A percentile compares a stretch with the other conserved stretches of the same genome.
phyloP scores from a whole-genome alignment of 2,329 filamentous ascomycete species.

The Alternaria incomplexa region DNA sequence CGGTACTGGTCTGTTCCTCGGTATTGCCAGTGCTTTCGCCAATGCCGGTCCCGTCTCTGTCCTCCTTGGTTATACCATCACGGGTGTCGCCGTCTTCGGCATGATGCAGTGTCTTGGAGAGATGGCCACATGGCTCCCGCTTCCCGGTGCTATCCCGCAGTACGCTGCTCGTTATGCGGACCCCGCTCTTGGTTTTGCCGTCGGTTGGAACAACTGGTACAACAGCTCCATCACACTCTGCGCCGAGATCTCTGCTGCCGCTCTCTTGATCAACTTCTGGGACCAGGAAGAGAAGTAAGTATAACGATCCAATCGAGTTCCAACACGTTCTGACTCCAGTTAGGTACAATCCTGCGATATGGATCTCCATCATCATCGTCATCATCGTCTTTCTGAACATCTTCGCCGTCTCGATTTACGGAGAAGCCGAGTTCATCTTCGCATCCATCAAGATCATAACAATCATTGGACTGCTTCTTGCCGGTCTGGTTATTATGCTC shows the following conservation, averaged over 20 bases:
- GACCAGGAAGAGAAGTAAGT: constrained; percentile 32
- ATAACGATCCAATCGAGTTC: too few species aligned
- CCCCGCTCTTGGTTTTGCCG: constrained; percentile 47
- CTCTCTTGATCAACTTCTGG: constrained; percentile 44
- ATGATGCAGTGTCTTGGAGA: constrained; percentile 54
- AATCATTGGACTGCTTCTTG: constrained; percentile 41
- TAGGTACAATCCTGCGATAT: constrained; percentile 31
- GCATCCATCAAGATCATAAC: constrained; percentile 57
- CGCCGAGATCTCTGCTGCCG: constrained; percentile 45
- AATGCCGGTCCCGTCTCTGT: constrained; percentile 44
- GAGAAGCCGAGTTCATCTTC: constrained; percentile 58
- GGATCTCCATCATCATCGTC: constrained; percentile 45
- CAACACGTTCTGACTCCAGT: neutral
- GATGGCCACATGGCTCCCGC: constrained; percentile 51
- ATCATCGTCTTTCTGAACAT: constrained; percentile 44
- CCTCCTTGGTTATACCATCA: constrained; percentile 46
- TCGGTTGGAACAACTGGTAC: constrained; percentile 39
- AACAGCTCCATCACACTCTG: constrained; percentile 44
- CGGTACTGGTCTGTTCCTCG: constrained; percentile 45
- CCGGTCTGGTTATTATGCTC: constrained; percentile 43
- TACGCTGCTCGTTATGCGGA: constrained; percentile 54
- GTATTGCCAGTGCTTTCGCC: constrained; percentile 43
- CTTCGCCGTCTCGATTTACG: constrained; percentile 45
- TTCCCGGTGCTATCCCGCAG: constrained; percentile 47
- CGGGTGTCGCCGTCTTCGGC: constrained; percentile 41